Evolutionary conservation across 164 flowering plant genomes (phyloP), one percentile per base, ranked within the genome.

Genomic region (Vitis amurensis): DNA sequence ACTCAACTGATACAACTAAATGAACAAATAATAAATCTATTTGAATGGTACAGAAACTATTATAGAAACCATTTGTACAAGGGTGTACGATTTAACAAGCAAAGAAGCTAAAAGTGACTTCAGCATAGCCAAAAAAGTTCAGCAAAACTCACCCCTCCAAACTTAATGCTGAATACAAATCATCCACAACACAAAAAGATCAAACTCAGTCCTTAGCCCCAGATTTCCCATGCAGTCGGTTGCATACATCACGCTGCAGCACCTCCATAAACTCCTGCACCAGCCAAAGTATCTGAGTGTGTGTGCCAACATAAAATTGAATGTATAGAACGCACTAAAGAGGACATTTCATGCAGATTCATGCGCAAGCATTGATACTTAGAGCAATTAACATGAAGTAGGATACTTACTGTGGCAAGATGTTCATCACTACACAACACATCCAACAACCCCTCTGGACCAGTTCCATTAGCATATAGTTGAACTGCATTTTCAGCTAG

Each of bases 181-280:
- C 27, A 23, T 23, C 27, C 27, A 23, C 27, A 23, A 23, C 27
- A 23, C 27, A 23, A 23, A 23, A 23, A 23, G 44, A 37, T 37
- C 44, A 37, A 37, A 37, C 44, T 37, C 6, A 37, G 44, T 37
- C 44, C 44, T 37, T 37, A 37, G 7, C 44, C 11, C 72, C 70
- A 8, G 66, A 62, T 66, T 77, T 78, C 10, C 57, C 80, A 67
- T 78, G 71, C 30, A 88, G 57, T 44, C 92, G 83, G 11, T 61
- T 73, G 7, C 59, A 30, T 16, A 90, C n/a, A 61, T 83, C 88
- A 37, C 73, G 82, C 47, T 57, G 67, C 19, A 94, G 79, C 82
- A 89, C 78, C 70, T 83, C 82, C 76, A 82, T 65, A 61, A 85
- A 94, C 72, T 87, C 92, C 97, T 92, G 87, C 78, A 73, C 55